Evolutionary conservation across 192 early-diverging fungal species (phyloP), one percentile per base, ranked within the genome.

Genomic region (Globomyces pollinis-pini): DNA sequence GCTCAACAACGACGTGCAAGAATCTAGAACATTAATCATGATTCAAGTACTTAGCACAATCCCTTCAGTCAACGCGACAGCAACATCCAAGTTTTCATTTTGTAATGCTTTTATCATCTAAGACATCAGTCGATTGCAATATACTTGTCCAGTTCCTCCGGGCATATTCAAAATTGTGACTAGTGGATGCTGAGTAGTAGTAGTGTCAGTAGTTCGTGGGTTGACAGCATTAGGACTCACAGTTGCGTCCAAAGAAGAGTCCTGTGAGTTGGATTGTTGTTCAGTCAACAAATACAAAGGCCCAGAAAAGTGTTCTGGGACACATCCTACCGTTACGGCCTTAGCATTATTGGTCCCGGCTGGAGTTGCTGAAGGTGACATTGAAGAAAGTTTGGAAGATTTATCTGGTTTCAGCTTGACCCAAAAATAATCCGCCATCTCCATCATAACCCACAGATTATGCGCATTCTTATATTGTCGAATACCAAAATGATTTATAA

Each of bases 31-130:
- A 57, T 83, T 77, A 34, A 80, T 75, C 41, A 73, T 41, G 64
- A 67, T 54, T 24, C 59, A 62, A 15, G 72, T 62, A 24, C 29
- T 62, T 20, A 85, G 80, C 36, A 87, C 73, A 1, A 89, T 62
- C 0, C 92, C 92, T 64, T 95, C 92, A 0, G 91, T 95, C 36
- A 95, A 79, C 21, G 89, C 88, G 45, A 95, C 86, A 29, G 88
- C 88, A 18, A 90, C 62, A 67, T 95, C 88, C 28, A 93, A 39
- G 20, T 84, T 74, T 32, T 80, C 86, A 11, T 75, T 72, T 38
- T 75, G 69, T 30, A 95, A 78, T 70, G 76, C 79, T 71, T 80
- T 79, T 61, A 81, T 50, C 84, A 88, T 86, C 68, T 72, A 42
- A 5, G 11, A 24, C 20, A n/a, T n/a, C n/a, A n/a, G n/a, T n/a